phyloP scores from a whole-genome alignment of 2,329 filamentous ascomycete genomes.

The Sporothrix inflata region DNA sequence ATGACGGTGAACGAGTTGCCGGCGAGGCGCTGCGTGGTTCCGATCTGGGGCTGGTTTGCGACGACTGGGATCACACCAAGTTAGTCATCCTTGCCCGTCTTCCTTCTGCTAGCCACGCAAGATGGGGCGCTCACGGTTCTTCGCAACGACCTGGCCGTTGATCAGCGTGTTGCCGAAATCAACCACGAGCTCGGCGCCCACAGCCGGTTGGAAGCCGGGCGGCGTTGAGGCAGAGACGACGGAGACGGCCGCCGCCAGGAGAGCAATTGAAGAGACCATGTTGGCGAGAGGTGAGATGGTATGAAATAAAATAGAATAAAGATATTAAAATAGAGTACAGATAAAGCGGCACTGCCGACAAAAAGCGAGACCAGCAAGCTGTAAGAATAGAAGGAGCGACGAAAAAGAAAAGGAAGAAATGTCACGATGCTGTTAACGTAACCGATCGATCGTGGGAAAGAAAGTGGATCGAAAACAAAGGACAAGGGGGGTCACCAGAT shows the following conservation, averaged over 20 bases:
- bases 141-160: constrained; percentile 46
- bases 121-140: constrained; percentile 40
- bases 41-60: constrained; percentile 31
- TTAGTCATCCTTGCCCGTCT: neutral
- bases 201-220: constrained; percentile 46
- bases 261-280: constrained; percentile 36
- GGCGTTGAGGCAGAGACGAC: constrained; percentile 46
- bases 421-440: neutral
- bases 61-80: neutral
- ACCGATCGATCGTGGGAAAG: neutral
- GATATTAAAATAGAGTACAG: neutral
- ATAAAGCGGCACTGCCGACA: constrained; percentile 24
- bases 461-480: neutral
- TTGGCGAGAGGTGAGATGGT: neutral
- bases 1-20: constrained; percentile 48
- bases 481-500: neutral
- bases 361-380: constrained; percentile 30
- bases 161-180: constrained; percentile 44
- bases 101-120: neutral
- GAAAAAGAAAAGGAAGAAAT: neutral
- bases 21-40: constrained; percentile 43
- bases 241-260: constrained; percentile 35
- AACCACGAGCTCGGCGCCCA: constrained; percentile 46
- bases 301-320: neutral
- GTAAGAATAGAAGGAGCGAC: constrained; percentile 7